Percentiles rank a stretch among this genome's conserved stretches.
Evolutionary conservation across 2,329 filamentous ascomycete genomes (phyloP).

Genomic region (Aspergillus pseudoterreus): DNA sequence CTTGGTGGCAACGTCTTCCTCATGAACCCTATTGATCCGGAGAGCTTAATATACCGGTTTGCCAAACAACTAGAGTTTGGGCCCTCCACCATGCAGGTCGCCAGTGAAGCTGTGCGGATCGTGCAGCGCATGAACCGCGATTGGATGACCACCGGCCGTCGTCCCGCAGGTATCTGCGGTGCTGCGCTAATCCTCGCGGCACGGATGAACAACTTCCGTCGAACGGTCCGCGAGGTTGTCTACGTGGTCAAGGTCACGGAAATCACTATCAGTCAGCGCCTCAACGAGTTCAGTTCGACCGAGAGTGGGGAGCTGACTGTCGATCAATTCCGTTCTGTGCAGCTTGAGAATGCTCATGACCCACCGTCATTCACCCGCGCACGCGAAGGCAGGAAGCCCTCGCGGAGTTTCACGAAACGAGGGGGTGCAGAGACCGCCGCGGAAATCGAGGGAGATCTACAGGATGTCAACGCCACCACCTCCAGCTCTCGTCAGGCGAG

Average conservation of each 20-base stretch:
- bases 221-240: slow-evolving; percentile 90
- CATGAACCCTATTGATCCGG: slow-evolving; percentile 74
- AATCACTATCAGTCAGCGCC: slow-evolving; percentile 82
- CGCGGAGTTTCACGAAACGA: slow-evolving; percentile 33
- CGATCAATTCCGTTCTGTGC: slow-evolving; percentile 65
- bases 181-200: slow-evolving; percentile 92
- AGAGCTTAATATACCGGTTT: slow-evolving; percentile 88
- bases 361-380: slow-evolving; percentile 70
- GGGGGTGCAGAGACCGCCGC: slow-evolving; percentile 32
- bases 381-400: slow-evolving; percentile 57
- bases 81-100: slow-evolving; percentile 74
- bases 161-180: slow-evolving; percentile 89
- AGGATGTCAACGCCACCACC: slow-evolving; percentile 18
- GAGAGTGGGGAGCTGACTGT: slow-evolving; percentile 82
- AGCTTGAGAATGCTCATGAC: slow-evolving; percentile 66
- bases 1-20: slow-evolving; percentile 58
- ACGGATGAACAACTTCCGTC: slow-evolving; percentile 96
- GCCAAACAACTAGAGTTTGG: slow-evolving; percentile 90
- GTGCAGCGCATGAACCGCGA: slow-evolving; percentile 91
- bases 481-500: slow-evolving; percentile 18
- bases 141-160: slow-evolving; percentile 94
- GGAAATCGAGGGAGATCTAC: slow-evolving; percentile 46
- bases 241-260: slow-evolving; percentile 97
- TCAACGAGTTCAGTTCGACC: slow-evolving; percentile 87
- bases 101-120: slow-evolving; percentile 80